A percentile compares a stretch with the other conserved stretches of the same genome.
Evolutionary conservation across 768 basidiomycete species (phyloP).

Genomic region (Tephrocybe rancida): DNA sequence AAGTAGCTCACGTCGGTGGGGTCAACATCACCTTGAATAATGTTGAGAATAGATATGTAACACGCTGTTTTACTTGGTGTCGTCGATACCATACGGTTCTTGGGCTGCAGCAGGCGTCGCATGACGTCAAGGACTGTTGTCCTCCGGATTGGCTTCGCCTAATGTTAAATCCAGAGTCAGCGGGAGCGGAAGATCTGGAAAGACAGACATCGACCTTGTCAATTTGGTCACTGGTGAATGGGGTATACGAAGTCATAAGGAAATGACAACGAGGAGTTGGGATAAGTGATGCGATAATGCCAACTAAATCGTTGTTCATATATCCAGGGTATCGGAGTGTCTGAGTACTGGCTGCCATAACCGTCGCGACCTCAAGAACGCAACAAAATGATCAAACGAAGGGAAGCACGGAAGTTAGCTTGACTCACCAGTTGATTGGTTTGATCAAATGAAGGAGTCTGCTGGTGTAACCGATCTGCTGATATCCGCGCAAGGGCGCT

Average conservation of each 20-base stretch:
- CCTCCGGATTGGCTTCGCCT: slow-evolving; percentile 95
- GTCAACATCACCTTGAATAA: slow-evolving; percentile 98
- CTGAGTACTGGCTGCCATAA: slow-evolving; percentile 97
- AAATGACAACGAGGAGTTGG: slow-evolving; percentile 98
- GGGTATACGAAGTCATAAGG: slow-evolving; percentile 98
- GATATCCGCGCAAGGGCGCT: slow-evolving; percentile 92
- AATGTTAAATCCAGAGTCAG: neutral
- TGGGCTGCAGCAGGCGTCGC: slow-evolving; percentile 95
- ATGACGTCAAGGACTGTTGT: slow-evolving; percentile 99
- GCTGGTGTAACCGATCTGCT: slow-evolving; percentile 86
- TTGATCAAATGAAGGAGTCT: slow-evolving; percentile 88
- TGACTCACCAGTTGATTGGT: slow-evolving; percentile 82
- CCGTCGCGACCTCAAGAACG: slow-evolving; percentile 79
- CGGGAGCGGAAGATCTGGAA: neutral
- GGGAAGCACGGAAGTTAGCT: neutral
- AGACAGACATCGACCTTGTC: slow-evolving; percentile 66
- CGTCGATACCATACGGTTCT: slow-evolving; percentile 98
- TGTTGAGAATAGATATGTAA: slow-evolving; percentile 97
- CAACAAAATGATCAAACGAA: neutral
- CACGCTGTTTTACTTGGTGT: slow-evolving; percentile 90
- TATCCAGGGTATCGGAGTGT: slow-evolving; percentile 97
- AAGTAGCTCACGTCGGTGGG: slow-evolving; percentile 82
- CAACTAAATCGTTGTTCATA: slow-evolving; percentile 99
- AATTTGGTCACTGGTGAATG: slow-evolving; percentile 95
- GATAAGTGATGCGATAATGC: slow-evolving; percentile 94